phyloP scores from a whole-genome alignment of 305 asterid species.

The Solanum hybrid region DNA sequence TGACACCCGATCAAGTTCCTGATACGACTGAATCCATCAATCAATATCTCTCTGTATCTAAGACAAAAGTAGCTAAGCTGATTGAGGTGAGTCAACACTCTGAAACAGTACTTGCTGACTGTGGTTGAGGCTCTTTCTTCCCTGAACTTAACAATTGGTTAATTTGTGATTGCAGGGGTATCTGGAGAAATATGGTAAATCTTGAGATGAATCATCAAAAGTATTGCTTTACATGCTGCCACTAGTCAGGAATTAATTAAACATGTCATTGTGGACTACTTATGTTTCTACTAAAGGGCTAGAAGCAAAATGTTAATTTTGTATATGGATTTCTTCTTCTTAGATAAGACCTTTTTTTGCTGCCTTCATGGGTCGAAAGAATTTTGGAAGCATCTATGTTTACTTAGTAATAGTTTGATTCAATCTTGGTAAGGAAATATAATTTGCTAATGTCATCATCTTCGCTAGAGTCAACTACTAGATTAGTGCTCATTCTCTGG shows the following conservation, averaged over 20 bases:
- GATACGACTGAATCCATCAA: conserved; percentile 47
- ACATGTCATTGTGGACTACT: background rate
- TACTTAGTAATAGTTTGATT: background rate
- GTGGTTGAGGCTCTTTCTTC: background rate
- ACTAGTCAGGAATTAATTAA: background rate
- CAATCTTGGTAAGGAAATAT: background rate
- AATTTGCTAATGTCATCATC: background rate
- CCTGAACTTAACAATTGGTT: conserved; percentile 21
- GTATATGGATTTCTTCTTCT: background rate
- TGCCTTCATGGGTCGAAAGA: background rate
- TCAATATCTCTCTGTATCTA: conserved; percentile 43
- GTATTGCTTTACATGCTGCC: background rate
- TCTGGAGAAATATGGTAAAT: conserved; percentile 56
- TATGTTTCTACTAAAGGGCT: background rate
- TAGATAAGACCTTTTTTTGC: background rate
- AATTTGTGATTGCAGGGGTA: conserved; percentile 57
- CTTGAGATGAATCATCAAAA: conserved; percentile 18
- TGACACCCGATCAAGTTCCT: conserved; percentile 61
- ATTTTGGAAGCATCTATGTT: background rate
- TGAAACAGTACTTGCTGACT: conserved; percentile 2
- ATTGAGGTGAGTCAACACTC: conserved; percentile 62
- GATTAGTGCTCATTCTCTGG: background rate
- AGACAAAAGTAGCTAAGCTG: conserved; percentile 60
- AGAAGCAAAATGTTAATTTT: background rate
- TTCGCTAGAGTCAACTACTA: background rate